Percentiles rank a stretch among this genome's conserved stretches.
Evolutionary conservation across 225 moss, liverwort and hornwort genomes (phyloP).

Genomic region (Takakia lepidozioides): DNA sequence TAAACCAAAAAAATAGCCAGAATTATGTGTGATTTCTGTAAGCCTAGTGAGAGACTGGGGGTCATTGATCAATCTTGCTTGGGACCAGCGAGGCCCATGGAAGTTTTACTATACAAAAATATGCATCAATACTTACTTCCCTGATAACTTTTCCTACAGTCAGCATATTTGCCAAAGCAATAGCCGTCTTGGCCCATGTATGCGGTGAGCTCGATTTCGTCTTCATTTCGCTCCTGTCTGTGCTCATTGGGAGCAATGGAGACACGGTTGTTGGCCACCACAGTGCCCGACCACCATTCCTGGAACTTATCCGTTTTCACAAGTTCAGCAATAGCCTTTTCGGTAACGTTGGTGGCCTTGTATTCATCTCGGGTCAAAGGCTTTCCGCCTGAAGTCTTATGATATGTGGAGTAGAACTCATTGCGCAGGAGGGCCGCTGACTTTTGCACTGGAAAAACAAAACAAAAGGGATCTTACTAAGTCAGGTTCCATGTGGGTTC

Average conservation of each 20-base stretch:
- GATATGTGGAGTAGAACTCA: conserved; percentile 48
- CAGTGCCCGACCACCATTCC: conserved; percentile 44
- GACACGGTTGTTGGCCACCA: conserved; percentile 37
- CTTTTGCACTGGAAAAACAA: conserved; percentile 28
- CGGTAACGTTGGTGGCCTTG: conserved; percentile 47
- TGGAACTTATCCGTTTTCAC: conserved; percentile 38
- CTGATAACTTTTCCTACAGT: conserved; percentile 20
- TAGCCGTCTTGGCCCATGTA: conserved; percentile 32
- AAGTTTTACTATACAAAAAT: too few relatives aligned
- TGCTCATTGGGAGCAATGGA: conserved; percentile 49
- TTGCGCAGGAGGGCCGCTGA: conserved; percentile 14
- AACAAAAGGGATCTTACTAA: not conserved
- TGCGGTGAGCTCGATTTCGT: conserved; percentile 46
- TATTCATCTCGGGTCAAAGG: conserved; percentile 40
- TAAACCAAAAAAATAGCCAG: too few relatives aligned
- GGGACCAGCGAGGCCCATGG: too few relatives aligned
- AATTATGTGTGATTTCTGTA: too few relatives aligned
- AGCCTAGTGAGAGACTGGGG: too few relatives aligned
- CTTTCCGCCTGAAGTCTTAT: conserved; percentile 45
- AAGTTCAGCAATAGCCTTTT: conserved; percentile 31
- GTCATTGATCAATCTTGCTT: too few relatives aligned
- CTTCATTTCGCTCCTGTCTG: conserved; percentile 45
- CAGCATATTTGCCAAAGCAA: conserved; percentile 20
- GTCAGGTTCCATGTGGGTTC: too few relatives aligned
- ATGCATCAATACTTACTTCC: too few relatives aligned